Percentiles rank a stretch among this genome's conserved stretches.
These are phyloP conservation scores for Sarcomyxa edulis DNA, from an alignment of 768 basidiomycete species.

Conservation along the genomic window DNA sequence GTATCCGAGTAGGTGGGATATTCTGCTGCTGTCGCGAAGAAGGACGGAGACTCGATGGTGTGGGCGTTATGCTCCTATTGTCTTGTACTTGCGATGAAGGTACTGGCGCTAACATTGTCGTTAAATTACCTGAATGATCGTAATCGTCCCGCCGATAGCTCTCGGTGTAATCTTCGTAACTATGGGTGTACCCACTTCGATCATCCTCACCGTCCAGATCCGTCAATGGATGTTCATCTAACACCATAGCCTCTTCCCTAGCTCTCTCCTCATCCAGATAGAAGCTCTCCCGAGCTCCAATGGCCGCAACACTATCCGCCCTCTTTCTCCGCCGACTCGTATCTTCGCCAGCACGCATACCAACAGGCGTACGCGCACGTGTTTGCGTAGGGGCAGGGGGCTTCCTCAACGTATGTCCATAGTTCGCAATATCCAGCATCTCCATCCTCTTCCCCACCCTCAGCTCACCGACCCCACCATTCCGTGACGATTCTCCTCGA, in stretches of 20 bases:
- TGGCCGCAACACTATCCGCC: conserved; percentile 60
- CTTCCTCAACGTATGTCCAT: conserved; percentile 55
- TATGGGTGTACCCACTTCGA: conserved; percentile 28
- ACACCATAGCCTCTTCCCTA: conserved; percentile 38
- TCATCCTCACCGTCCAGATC: conserved; percentile 59
- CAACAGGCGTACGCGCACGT: conserved; percentile 14
- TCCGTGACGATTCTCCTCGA: conserved; percentile 78
- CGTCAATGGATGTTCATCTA: conserved; percentile 73
- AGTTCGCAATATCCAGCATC: conserved; percentile 87
- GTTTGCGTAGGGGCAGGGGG: conserved; percentile 18
- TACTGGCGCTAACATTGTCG: conserved; percentile 15
- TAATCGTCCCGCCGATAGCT: conserved; percentile 14
- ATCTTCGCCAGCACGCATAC: conserved; percentile 16
- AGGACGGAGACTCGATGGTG: conserved; percentile 23
- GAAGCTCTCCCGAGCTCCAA: conserved; percentile 57
- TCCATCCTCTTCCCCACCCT: conserved; percentile 70
- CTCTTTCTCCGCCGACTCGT: conserved; percentile 40
- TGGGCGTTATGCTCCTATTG: conserved; percentile 34
- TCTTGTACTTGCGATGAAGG: conserved; percentile 16
- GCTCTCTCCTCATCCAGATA: conserved; percentile 59
- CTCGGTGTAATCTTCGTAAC: conserved; percentile 20
- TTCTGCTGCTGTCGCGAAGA: conserved; percentile 25
- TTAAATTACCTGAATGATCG: conserved; percentile 11
- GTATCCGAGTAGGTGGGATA: conserved; percentile 32
- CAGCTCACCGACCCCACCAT: conserved; percentile 85